These are phyloP conservation scores for Tylopilus subfusipes DNA, from an alignment of 768 basidiomycete species.

Conservation along the genomic window DNA sequence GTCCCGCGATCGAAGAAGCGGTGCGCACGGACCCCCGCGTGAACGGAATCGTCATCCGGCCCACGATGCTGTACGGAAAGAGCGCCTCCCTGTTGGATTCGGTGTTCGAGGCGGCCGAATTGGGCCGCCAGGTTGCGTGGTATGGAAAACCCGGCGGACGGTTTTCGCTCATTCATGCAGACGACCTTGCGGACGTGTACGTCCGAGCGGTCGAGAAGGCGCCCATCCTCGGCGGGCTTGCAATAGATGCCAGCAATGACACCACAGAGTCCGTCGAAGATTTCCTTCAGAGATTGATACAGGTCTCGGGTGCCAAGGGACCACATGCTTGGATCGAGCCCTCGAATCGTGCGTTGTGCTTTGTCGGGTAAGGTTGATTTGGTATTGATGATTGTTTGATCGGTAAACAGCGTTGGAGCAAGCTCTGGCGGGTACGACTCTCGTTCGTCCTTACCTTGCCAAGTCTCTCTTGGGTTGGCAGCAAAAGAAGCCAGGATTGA, in stretches of 20 bases:
- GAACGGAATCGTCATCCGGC: slow-evolving; percentile 35
- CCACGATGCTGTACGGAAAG: slow-evolving; percentile 30
- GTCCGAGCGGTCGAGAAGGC: slow-evolving; percentile 33
- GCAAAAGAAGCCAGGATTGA: slow-evolving; percentile 30
- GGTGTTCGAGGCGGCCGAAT: slow-evolving; percentile 25
- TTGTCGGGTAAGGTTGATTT: neutral
- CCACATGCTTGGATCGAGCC: slow-evolving; percentile 20
- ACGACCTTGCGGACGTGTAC: slow-evolving; percentile 36
- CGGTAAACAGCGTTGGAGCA: slow-evolving; percentile 20
- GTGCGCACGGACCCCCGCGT: slow-evolving; percentile 16
- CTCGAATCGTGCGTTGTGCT: slow-evolving; percentile 18
- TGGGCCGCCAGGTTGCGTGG: slow-evolving; percentile 18
- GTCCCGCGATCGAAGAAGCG: slow-evolving; percentile 14
- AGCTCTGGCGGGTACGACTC: slow-evolving; percentile 18
- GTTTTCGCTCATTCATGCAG: slow-evolving; percentile 29
- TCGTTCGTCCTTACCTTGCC: slow-evolving; percentile 25
- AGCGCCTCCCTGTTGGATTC: slow-evolving; percentile 20
- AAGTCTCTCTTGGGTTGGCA: slow-evolving; percentile 33
- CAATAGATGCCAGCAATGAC: slow-evolving; percentile 32
- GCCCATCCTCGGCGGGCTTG: slow-evolving; percentile 26
- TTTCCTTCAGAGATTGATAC: slow-evolving; percentile 24
- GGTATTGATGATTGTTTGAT: neutral
- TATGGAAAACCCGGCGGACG: slow-evolving; percentile 25
- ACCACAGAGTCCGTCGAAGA: slow-evolving; percentile 28
- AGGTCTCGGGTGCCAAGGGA: slow-evolving; percentile 28